These are phyloP conservation scores for Pleurotus platypus DNA, from an alignment of 768 basidiomycete genomes.

Conservation along the genomic window DNA sequence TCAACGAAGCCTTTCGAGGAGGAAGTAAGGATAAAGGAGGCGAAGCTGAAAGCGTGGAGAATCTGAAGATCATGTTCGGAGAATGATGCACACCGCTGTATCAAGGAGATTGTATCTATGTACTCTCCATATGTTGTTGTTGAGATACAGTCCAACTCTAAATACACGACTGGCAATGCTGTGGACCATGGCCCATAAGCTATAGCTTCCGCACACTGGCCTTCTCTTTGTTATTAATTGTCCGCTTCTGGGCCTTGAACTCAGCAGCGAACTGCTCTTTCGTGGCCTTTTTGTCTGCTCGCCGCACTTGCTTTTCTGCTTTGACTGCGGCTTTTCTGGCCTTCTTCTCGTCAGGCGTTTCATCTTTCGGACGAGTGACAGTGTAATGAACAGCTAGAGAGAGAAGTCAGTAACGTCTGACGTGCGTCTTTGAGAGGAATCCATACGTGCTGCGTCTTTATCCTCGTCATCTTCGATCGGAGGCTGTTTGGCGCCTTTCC, in stretches of 20 bases:
- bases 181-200: neutral
- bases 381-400: conserved; percentile 30
- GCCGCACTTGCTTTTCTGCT: conserved; percentile 57
- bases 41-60: conserved; percentile 74
- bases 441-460: conserved; percentile 15
- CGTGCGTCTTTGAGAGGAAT: neutral
- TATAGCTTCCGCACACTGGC: conserved; percentile 41
- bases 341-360: conserved; percentile 73
- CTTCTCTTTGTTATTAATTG: conserved; percentile 41
- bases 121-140: no score
- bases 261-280: conserved; percentile 65
- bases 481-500: conserved; percentile 10
- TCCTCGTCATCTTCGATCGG: conserved; percentile 12
- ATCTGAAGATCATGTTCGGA: conserved; percentile 79
- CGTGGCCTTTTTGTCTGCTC: conserved; percentile 63
- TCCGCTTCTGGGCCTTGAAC: conserved; percentile 56
- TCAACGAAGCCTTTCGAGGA: conserved; percentile 79
- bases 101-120: no score
- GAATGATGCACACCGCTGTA: conserved; percentile 18
- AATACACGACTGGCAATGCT: no score
- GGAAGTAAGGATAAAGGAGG: conserved; percentile 32
- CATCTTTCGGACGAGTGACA: conserved; percentile 66
- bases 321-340: conserved; percentile 70
- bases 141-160: no score
- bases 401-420: no score